Evolutionary conservation across 495 filamentous ascomycete species (phyloP), one percentile per base, ranked within the genome.

Genomic region (Copromyces sp.): DNA sequence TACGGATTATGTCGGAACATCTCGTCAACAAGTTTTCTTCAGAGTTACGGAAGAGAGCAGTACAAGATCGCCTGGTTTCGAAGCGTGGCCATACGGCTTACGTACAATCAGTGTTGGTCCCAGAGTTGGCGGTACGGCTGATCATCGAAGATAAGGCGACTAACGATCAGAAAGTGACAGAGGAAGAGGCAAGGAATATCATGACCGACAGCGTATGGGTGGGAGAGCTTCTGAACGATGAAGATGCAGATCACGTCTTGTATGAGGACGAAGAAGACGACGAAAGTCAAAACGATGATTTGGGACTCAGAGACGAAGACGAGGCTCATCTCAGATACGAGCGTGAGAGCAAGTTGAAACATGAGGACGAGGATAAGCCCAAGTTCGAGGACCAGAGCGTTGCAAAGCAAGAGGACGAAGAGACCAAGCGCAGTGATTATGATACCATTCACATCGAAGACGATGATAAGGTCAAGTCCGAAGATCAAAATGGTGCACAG

Each of bases 81-180:
- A 84, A 85, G 0, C 85, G 91, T 35, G 92, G 93, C 11, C 85
- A 92, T 38, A 89, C 88, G 16, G 87, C 86, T 20, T 99, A 93
- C 75, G 88, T 97, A 9, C 94, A 97, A 80, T 84, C 85, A 0
- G 95, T 98, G 3, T 82, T 98, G 53, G 94, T 97, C 16, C 94
- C 94, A 0, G 95, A 99, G 78, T 79, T 98, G 68, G 88, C 91
- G 5, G 84, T 93, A 2, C 81, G 83, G 74, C 85, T 99, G 20
- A 90, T 98, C 37, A 92, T 87, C 84, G 91, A 97, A 74, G 95
- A 99, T 77, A 92, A 12, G 24, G 11, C 29, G 47, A 8, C 24
- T 20, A n/a, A 8, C 4, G 20, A 20, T 14, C 9, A 35, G 53
- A 3, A 80, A 0, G 86, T 91, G n/a, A 81, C 82, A 7, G 87